Conservation (phyloP, 805 yeast species). For the Lachancea fermentati region DNA sequence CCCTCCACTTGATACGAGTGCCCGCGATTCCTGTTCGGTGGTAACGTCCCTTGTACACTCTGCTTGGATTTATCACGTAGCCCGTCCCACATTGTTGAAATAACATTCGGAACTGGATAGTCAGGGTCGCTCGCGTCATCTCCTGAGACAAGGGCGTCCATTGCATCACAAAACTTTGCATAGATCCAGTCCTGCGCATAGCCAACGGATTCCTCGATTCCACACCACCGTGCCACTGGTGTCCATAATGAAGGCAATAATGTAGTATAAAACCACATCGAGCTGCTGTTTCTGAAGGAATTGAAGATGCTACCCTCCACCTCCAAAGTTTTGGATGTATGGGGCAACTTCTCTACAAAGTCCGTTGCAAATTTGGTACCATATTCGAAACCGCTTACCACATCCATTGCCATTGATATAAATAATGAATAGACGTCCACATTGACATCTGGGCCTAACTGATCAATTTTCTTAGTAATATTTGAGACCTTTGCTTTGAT, state of each 20-base stretch:
- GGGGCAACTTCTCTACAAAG: conserved; percentile 32
- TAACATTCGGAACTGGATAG: conserved; percentile 1
- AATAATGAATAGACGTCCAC: conserved; percentile 58
- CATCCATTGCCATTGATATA: conserved; percentile 69
- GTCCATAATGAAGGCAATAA: conserved; percentile 49
- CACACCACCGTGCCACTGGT: conserved; percentile 38
- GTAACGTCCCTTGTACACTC: background rate
- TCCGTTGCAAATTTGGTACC: conserved; percentile 46
- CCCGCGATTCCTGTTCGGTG: background rate
- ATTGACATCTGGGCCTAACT: conserved; percentile 21
- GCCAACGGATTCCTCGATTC: conserved; percentile 35
- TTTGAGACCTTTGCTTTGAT: conserved; percentile 32
- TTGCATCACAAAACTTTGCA: conserved; percentile 25
- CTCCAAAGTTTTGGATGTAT: conserved; percentile 13
- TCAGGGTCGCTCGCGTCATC: conserved; percentile 22
- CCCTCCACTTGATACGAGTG: background rate
- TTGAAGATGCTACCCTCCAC: conserved; percentile 40
- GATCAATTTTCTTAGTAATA: conserved; percentile 22
- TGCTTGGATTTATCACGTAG: background rate
- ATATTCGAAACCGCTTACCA: conserved; percentile 53
- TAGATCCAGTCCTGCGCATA: conserved; percentile 43
- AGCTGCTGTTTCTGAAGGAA: conserved; percentile 44
- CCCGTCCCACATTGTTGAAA: conserved; percentile 3
- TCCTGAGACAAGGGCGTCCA: conserved; percentile 15
- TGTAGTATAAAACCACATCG: conserved; percentile 64